A percentile compares a stretch with the other conserved stretches of the same genome.
phyloP scores from a whole-genome alignment of 2,329 filamentous ascomycete species.

The Paecilomyces dactylethromorphus region DNA sequence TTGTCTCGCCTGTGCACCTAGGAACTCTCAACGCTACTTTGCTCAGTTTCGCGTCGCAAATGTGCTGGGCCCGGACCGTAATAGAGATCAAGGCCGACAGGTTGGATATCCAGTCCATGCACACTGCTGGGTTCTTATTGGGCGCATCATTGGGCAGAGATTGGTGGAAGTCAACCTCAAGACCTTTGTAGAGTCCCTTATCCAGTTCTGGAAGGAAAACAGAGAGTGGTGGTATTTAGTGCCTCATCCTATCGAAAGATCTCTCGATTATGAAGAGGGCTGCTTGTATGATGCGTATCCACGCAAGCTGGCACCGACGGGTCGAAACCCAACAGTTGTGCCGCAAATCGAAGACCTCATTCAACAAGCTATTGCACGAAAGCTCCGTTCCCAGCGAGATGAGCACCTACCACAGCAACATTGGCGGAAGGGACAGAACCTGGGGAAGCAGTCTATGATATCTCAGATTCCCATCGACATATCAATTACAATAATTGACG shows the following conservation, averaged over 20 bases:
- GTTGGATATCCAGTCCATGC: conserved; percentile 10
- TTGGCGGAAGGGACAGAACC: background rate
- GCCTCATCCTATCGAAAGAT: background rate
- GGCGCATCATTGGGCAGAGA: conserved; percentile 9
- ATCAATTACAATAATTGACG: background rate
- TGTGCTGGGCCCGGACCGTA: conserved; percentile 5
- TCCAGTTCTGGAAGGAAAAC: conserved; percentile 7
- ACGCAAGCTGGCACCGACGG: background rate
- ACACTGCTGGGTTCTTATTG: conserved; percentile 13
- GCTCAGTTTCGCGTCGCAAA: conserved; percentile 2
- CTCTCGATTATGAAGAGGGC: background rate
- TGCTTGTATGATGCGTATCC: background rate
- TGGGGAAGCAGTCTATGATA: background rate
- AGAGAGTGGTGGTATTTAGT: background rate
- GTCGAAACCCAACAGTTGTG: background rate
- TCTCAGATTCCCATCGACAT: background rate
- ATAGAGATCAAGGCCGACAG: conserved; percentile 10
- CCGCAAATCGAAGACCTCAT: background rate
- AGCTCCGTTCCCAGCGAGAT: background rate
- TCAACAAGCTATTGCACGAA: background rate
- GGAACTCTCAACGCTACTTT: background rate
- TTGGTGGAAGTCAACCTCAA: conserved; percentile 7
- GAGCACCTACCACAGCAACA: background rate
- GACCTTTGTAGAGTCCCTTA: conserved; percentile 1
- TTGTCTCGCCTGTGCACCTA: background rate